phyloP scores from a whole-genome alignment of 306 rosid genomes.

The Adenanthera pavonina region DNA sequence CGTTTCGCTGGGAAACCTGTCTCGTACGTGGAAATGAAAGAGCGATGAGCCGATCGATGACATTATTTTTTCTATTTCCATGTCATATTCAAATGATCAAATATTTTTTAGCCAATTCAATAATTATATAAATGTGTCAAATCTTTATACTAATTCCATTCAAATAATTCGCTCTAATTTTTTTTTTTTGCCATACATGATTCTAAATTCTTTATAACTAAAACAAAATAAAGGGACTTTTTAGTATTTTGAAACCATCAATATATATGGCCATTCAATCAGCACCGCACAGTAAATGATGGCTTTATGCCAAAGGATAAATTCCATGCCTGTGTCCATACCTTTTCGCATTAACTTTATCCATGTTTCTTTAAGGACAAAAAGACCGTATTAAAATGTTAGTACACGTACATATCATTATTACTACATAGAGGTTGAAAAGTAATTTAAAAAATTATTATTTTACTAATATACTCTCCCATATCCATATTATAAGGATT shows the following conservation, averaged over 20 bases:
- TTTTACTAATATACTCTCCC: neutral
- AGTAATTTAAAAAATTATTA: neutral
- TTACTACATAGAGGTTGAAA: neutral
- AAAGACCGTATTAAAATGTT: neutral
- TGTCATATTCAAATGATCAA: neutral
- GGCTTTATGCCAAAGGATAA: conserved; percentile 33
- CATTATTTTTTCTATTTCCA: neutral
- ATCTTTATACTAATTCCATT: neutral
- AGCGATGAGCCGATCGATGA: neutral
- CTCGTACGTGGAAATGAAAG: too few species aligned
- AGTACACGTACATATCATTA: neutral
- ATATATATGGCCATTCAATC: conserved; percentile 8
- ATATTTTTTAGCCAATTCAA: neutral
- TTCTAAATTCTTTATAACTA: neutral
- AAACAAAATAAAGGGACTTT: neutral
- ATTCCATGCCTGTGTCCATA: neutral
- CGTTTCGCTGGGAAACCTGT: too few species aligned
- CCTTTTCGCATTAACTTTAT: neutral
- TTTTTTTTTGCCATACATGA: neutral
- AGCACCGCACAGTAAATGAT: conserved; percentile 24
- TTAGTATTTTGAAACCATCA: neutral
- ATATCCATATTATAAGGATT: too few species aligned
- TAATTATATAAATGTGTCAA: neutral
- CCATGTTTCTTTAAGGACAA: neutral
- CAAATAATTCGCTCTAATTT: neutral